Base-by-base conservation (phyloP, 139 green algal genomes). In the Edaphochlamys debaryana region DNA sequence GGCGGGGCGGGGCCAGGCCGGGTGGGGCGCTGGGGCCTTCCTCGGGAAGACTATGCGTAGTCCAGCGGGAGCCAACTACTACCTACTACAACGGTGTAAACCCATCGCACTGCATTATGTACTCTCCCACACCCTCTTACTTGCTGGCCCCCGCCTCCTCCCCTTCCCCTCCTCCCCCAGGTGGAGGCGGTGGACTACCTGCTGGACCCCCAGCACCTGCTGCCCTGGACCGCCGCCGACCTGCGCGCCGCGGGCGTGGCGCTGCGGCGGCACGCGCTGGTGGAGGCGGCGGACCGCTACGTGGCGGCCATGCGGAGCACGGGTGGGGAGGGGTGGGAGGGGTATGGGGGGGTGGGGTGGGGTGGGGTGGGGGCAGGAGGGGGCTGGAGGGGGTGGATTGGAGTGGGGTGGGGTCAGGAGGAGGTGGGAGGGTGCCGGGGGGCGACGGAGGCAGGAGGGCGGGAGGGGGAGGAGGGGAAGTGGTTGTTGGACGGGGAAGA, bases 141-240 rank as follows among this genome's bases (percentile, higher is more conserved):
- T n/a, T n/a, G n/a, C n/a, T n/a, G n/a, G 0, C 34, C 36, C 34
- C 25, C 64, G 2, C 34, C 29, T 25, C 37, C 38, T 5, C 22
- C 1, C 37, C 25, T 25, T 34, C 0, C 32, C 23, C 38, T 20
- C 13, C 25, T 38, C 38, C 67, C 67, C 67, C 5, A 80, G 72
- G 58, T 69, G 23, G 63, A 74, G 23, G 77, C 77, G 8, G 36
- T 83, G 25, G 77, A 83, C 77, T 38, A 74, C 45, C 77, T 83
- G 64, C 45, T 83, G 32, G 77, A 74, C 34, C 64, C 77, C 23
- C 63, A 83, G 77, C 77, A 83, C 77, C 62, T 83, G 63, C 77
- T 83, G 20, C 77, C 77, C 45, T 83, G 77, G 77, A 83, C 77
- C 13, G 45, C 52, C 45, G 66, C 63, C 0, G 77, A 83, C 63